Percentiles rank a stretch among this genome's conserved stretches.
phyloP scores from a whole-genome alignment of 495 filamentous ascomycete genomes.

The Penicillium coprophilum region DNA sequence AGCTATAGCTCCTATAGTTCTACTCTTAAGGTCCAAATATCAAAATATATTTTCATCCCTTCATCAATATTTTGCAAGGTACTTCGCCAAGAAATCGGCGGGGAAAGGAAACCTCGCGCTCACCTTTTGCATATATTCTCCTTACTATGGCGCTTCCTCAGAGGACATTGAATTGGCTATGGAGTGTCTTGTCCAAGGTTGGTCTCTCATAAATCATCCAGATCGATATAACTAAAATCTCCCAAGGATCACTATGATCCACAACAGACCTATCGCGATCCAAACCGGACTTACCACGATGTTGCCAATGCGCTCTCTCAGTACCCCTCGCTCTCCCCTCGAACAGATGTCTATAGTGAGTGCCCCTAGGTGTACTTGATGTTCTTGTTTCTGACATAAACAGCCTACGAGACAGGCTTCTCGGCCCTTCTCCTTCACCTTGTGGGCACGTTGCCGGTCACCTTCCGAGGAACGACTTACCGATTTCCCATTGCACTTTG shows the following conservation, averaged over 20 bases:
- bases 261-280: constrained; percentile 86
- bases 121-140: constrained; percentile 15
- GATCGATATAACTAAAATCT: constrained; percentile 4
- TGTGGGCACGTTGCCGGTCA: constrained; percentile 80
- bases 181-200: constrained; percentile 83
- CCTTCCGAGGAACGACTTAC: constrained; percentile 86
- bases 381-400: background rate
- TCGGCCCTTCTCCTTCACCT: constrained; percentile 87
- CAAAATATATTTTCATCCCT: no score
- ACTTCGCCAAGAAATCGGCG: constrained; percentile 19
- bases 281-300: constrained; percentile 89
- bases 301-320: constrained; percentile 78
- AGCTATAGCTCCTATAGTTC: no score
- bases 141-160: constrained; percentile 74
- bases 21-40: no score
- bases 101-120: constrained; percentile 23
- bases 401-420: constrained; percentile 85
- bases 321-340: constrained; percentile 81
- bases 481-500: constrained; percentile 90
- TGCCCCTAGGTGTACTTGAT: background rate
- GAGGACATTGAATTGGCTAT: constrained; percentile 90
- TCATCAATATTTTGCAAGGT: background rate
- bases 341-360: constrained; percentile 95
- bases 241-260: constrained; percentile 86
- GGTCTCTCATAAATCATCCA: background rate